These are phyloP conservation scores for Leishmania guyanensis DNA, from an alignment of 208 protist genomes.

Conservation along the genomic window DNA sequence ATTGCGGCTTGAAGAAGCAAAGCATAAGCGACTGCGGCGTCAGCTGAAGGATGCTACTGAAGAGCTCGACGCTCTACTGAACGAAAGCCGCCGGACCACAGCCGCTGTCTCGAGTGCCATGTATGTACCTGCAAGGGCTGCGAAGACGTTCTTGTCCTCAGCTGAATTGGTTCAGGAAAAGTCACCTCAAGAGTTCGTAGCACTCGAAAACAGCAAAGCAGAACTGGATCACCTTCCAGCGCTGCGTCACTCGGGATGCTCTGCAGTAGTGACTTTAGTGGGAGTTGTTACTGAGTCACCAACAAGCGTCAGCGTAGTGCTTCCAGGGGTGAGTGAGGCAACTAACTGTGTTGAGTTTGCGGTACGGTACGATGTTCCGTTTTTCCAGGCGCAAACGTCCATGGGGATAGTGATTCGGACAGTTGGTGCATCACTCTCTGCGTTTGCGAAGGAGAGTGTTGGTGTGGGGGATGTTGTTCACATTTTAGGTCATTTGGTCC, in stretches of 20 bases:
- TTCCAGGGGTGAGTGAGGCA: constrained; percentile 22
- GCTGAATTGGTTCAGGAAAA: constrained; percentile 74
- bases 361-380: constrained; percentile 64
- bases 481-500: constrained; percentile 78
- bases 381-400: constrained; percentile 33
- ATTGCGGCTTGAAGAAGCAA: constrained; percentile 25
- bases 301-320: constrained; percentile 1
- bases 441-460: constrained; percentile 56
- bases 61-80: constrained; percentile 39
- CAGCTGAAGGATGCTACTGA: constrained; percentile 46
- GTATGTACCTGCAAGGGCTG: constrained; percentile 54
- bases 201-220: constrained; percentile 37
- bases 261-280: constrained; percentile 74
- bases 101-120: constrained; percentile 22
- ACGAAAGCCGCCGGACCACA: constrained; percentile 22
- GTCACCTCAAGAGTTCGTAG: constrained; percentile 74
- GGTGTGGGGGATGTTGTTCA: constrained; percentile 79
- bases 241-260: constrained; percentile 47
- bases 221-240: constrained; percentile 41
- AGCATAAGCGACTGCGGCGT: constrained; percentile 22
- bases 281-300: constrained; percentile 30
- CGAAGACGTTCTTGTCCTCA: constrained; percentile 56
- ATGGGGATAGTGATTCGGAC: constrained; percentile 55
- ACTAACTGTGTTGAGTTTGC: constrained; percentile 48
- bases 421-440: constrained; percentile 55